Evolutionary conservation across 2,329 filamentous ascomycete genomes (phyloP), one percentile per base, ranked within the genome.

Genomic region (Botrytis sinoallii): DNA sequence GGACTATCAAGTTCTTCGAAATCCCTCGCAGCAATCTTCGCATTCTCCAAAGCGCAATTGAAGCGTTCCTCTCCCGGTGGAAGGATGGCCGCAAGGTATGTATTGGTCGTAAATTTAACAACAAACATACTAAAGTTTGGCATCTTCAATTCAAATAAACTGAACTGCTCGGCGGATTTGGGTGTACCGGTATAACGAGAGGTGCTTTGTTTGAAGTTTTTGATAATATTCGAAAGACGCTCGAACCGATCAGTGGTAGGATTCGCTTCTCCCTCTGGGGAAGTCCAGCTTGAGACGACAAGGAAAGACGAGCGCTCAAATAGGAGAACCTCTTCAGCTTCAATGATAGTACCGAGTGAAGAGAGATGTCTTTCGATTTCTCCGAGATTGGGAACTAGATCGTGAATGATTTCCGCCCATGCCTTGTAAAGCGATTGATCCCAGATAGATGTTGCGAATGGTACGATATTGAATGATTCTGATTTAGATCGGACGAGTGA

Each of bases 391-490:
- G 96, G 96, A n/a, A 98, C 96, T 64, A 99, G 88, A 81, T 95
- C 95, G 86, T 99, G 96, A 75, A 99, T 98, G 79, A 99, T 98
- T 81, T 93, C 93, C 0, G 96, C 96, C 96, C 96, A 99, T 1
- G 96, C 96, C 83, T 97, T 97, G 86, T 98, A 99, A 55, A 99
- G 86, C 72, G 93, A 97, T 85, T 99, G 96, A 81, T 99, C 96
- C 96, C 96, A 99, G 81, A 99, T 99, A 72, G 93, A 97, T 46
- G 95, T 98, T 16, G 94, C 93, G 82, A 97, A 98, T 74, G 95
- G 94, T 74, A 93, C 93, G 75, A 98, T 88, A 76, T 91, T 88
- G 81, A 97, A 90, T 29, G 86, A 83, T 73, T 89, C 88, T 86
- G 93, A 95, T 80, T 93, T 93, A 76, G 90, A 88, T 74, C 91